Conservation (phyloP, 352 stramenopile genomes). For the Aphanomyces invadans region DNA sequence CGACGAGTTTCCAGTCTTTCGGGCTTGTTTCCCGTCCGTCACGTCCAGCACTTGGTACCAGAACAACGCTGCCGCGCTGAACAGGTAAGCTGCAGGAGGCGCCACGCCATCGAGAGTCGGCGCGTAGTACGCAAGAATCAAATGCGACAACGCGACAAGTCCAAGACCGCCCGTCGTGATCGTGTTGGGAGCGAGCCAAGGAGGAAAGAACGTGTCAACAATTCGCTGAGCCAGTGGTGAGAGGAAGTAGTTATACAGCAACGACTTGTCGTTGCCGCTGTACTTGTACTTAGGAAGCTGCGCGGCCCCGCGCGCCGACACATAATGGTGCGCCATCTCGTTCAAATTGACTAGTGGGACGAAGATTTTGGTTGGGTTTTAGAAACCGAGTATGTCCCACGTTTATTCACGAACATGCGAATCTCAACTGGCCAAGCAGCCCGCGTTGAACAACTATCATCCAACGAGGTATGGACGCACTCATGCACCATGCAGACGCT, state of each 20-base stretch:
- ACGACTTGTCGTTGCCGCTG: slow-evolving; percentile 71
- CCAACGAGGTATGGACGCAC: no score
- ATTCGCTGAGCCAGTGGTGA: slow-evolving; percentile 67
- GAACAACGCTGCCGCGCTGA: slow-evolving; percentile 52
- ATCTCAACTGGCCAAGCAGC: no score
- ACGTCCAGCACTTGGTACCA: slow-evolving; percentile 82
- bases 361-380: not conserved
- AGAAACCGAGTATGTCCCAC: no score
- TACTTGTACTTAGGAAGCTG: slow-evolving; percentile 75
- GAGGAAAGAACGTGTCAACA: slow-evolving; percentile 63
- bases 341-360: not conserved
- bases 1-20: slow-evolving; percentile 81
- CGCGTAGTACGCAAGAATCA: slow-evolving; percentile 75
- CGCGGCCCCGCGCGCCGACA: slow-evolving; percentile 60
- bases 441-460: no score
- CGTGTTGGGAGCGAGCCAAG: slow-evolving; percentile 63
- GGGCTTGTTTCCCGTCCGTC: slow-evolving; percentile 78
- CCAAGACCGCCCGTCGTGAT: slow-evolving; percentile 73
- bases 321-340: slow-evolving; percentile 31
- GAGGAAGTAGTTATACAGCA: slow-evolving; percentile 79
- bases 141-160: slow-evolving; percentile 61
- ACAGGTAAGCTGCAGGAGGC: slow-evolving; percentile 63
- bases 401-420: no score
- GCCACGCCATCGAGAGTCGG: slow-evolving; percentile 79
- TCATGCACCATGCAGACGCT: no score